Evolutionary conservation across 208 protist genomes (phyloP).

Genomic region (Leishmania arabica): DNA sequence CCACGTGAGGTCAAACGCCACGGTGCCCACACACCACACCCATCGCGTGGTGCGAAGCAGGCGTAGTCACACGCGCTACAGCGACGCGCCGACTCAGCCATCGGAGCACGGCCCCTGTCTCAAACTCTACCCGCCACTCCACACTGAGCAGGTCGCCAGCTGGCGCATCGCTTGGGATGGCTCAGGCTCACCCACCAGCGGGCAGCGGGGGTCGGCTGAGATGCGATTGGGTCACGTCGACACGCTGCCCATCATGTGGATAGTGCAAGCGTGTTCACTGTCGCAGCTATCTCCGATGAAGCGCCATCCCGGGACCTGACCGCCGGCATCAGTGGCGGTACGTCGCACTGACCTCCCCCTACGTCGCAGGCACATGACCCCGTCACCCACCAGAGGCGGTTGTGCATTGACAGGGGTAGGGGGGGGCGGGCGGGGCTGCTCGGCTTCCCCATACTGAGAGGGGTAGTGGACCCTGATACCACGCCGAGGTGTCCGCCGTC

Average conservation of each 20-base stretch:
- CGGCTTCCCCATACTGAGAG: not conserved
- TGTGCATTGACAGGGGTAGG: not conserved
- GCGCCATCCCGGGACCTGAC: not conserved
- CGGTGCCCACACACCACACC: not conserved
- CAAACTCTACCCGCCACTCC: too few relatives aligned
- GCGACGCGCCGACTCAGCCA: not conserved
- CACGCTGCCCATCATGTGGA: not conserved
- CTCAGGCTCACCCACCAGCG: too few relatives aligned
- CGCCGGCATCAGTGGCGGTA: not conserved
- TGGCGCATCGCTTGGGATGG: not conserved
- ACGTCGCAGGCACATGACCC: not conserved
- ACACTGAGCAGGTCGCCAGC: not conserved
- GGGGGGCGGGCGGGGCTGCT: not conserved
- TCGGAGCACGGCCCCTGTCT: too few relatives aligned
- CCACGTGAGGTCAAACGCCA: not conserved
- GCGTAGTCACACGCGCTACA: not conserved
- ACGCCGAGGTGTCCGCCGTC: not conserved
- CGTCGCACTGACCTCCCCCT: not conserved
- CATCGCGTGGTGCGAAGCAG: not conserved
- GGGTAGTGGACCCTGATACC: not conserved
- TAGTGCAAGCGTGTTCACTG: not conserved
- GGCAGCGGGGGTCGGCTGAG: not conserved
- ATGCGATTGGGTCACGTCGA: not conserved
- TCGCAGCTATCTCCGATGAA: not conserved
- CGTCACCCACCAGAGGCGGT: too few relatives aligned